phyloP scores from a whole-genome alignment of 2,329 filamentous ascomycete genomes.

The Didymella arachidicola region DNA sequence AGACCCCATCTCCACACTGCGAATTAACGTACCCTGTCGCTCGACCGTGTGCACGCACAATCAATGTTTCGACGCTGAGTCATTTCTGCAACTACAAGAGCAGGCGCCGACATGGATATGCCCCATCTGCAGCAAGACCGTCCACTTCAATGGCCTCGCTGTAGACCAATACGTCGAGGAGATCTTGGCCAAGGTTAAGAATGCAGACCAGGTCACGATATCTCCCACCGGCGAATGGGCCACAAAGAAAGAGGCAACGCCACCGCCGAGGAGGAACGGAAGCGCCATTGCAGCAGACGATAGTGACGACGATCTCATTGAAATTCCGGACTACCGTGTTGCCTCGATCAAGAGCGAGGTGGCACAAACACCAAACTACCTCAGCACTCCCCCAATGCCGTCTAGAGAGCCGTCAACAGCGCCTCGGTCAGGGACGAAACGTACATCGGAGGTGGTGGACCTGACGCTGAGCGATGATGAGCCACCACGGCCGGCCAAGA shows the following conservation, averaged over 20 bases:
- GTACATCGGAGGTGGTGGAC: constrained; percentile 58
- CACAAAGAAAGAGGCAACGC: constrained; percentile 51
- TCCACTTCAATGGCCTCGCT: constrained; percentile 81
- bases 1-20: constrained; percentile 86
- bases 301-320: constrained; percentile 57
- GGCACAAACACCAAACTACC: constrained; percentile 45
- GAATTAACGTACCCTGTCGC: constrained; percentile 81
- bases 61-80: constrained; percentile 92
- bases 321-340: constrained; percentile 52
- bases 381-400: constrained; percentile 56
- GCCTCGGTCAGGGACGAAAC: constrained; percentile 52
- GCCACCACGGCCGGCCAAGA: constrained; percentile 48
- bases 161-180: constrained; percentile 93
- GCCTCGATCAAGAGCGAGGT: constrained; percentile 53
- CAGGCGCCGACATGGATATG: constrained; percentile 98
- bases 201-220: constrained; percentile 84
- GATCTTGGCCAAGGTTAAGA: constrained; percentile 77
- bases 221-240: constrained; percentile 87
- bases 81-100: constrained; percentile 92
- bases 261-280: constrained; percentile 50
- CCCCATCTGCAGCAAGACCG: constrained; percentile 86
- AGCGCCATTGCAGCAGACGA: constrained; percentile 51
- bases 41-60: constrained; percentile 84
- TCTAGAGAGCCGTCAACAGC: constrained; percentile 53
- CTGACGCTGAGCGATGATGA: constrained; percentile 59